These are phyloP conservation scores for Metschnikowia rubicola DNA, from an alignment of 805 yeast species.

Conservation along the genomic window DNA sequence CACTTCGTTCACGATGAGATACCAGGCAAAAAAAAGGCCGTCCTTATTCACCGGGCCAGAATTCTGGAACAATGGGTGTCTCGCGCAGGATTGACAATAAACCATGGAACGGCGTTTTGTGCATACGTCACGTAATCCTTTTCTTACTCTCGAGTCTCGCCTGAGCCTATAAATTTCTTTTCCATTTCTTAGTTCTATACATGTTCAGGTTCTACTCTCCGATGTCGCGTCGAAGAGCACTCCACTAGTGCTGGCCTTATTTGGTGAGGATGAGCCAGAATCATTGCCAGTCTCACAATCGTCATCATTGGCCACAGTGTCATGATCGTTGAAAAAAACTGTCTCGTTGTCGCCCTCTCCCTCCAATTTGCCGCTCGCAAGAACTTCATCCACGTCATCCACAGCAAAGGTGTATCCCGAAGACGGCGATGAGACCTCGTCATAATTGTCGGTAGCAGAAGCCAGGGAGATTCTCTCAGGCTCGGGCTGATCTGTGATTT, in stretches of 20 bases:
- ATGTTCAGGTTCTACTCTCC: background rate
- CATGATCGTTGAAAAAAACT: too few relatives aligned
- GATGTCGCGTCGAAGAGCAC: background rate
- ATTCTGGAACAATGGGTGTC: too few relatives aligned
- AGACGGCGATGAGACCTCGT: background rate
- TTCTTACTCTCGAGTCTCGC: too few relatives aligned
- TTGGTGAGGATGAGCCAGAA: background rate
- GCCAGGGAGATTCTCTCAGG: background rate
- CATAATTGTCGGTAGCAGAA: background rate
- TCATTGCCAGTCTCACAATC: background rate
- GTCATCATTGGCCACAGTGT: background rate
- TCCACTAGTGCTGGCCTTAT: background rate
- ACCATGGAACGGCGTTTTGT: too few relatives aligned
- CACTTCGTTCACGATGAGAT: too few relatives aligned
- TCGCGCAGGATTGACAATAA: too few relatives aligned
- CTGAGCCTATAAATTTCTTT: too few relatives aligned
- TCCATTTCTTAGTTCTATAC: too few relatives aligned
- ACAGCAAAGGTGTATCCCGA: background rate
- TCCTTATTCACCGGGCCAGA: too few relatives aligned
- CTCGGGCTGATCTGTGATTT: background rate
- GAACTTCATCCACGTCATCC: conserved; percentile 1
- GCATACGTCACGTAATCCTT: too few relatives aligned
- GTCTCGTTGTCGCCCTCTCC: background rate
- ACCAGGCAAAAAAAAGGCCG: too few relatives aligned
- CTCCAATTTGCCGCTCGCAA: conserved; percentile 3